Percentiles rank a stretch among this genome's conserved stretches.
Evolutionary conservation across 2,329 filamentous ascomycete genomes (phyloP).

Genomic region (Aspergillus ochraceoroseus): DNA sequence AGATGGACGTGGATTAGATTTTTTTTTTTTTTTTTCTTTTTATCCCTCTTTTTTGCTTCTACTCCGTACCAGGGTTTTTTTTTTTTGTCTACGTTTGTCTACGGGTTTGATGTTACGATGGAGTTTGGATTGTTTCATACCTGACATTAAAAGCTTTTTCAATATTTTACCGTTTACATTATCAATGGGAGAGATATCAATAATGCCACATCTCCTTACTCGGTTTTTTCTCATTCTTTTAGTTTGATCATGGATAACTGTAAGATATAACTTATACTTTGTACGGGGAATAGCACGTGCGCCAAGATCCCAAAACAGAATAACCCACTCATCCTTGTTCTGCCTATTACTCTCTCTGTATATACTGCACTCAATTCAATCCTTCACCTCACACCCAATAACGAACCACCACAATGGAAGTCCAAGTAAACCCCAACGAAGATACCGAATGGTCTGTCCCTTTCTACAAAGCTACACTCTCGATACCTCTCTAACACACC

Average conservation of each 20-base stretch:
- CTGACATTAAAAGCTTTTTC: slow-evolving; percentile 8
- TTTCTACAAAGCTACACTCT: too few species aligned
- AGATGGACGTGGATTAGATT: slow-evolving; percentile 46
- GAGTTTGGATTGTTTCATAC: slow-evolving; percentile 14
- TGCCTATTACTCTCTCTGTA: too few species aligned
- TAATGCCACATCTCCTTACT: slow-evolving; percentile 3
- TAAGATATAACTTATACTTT: too few species aligned
- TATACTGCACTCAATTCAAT: neutral
- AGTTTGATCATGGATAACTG: too few species aligned
- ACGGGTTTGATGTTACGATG: slow-evolving; percentile 8
- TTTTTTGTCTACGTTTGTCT: neutral
- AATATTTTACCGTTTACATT: too few species aligned
- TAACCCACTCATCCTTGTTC: neutral
- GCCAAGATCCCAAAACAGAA: neutral
- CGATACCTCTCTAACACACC: slow-evolving; percentile 10
- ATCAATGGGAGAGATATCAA: too few species aligned
- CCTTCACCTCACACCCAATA: neutral
- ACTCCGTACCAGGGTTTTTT: too few species aligned
- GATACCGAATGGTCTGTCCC: slow-evolving; percentile 84
- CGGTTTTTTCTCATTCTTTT: too few species aligned
- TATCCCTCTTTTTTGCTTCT: too few species aligned
- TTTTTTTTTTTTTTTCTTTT: neutral
- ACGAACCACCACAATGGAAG: slow-evolving; percentile 51
- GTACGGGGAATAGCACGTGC: too few species aligned
- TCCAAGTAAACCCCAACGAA: slow-evolving; percentile 90